Percentiles rank a stretch among this genome's conserved stretches.
These are phyloP conservation scores for Microstegium vimineum DNA, from an alignment of 176 grass and related monocot species.

Conservation along the genomic window DNA sequence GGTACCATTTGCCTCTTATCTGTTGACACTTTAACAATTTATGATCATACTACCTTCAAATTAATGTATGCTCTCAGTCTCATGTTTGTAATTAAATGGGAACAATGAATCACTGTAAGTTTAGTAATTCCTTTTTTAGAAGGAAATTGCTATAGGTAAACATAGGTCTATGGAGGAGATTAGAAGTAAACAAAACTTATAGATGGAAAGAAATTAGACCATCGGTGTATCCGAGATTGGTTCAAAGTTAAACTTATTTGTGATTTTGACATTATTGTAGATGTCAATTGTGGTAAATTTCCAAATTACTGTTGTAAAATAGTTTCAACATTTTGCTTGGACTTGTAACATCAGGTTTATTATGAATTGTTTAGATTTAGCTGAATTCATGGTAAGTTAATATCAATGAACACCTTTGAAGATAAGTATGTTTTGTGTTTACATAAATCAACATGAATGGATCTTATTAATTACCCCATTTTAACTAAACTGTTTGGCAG, in stretches of 20 bases:
- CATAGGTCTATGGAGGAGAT: background rate
- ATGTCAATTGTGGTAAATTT: background rate
- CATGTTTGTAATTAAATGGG: slow-evolving; percentile 13
- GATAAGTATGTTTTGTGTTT: background rate
- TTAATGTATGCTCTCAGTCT: slow-evolving; percentile 3
- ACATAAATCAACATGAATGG: slow-evolving; percentile 9
- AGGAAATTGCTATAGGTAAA: slow-evolving; percentile 2
- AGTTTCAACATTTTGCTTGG: slow-evolving; percentile 15
- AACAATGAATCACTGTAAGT: background rate
- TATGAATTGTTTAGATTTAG: background rate
- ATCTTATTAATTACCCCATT: background rate
- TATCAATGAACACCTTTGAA: background rate
- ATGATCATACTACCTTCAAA: background rate
- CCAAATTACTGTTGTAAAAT: slow-evolving; percentile 17
- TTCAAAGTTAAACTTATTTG: background rate
- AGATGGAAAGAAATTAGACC: background rate
- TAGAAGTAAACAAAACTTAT: background rate
- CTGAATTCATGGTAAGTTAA: background rate
- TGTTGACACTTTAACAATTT: slow-evolving; percentile 11
- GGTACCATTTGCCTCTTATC: slow-evolving; percentile 42
- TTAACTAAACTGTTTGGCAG: background rate
- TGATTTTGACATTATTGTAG: background rate
- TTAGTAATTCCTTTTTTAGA: background rate
- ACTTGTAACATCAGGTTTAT: background rate
- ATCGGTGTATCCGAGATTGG: background rate